Percentiles rank a stretch among this genome's conserved stretches.
Evolutionary conservation across 192 early-diverging fungal genomes (phyloP).

Genomic region (Coemansia sp.): DNA sequence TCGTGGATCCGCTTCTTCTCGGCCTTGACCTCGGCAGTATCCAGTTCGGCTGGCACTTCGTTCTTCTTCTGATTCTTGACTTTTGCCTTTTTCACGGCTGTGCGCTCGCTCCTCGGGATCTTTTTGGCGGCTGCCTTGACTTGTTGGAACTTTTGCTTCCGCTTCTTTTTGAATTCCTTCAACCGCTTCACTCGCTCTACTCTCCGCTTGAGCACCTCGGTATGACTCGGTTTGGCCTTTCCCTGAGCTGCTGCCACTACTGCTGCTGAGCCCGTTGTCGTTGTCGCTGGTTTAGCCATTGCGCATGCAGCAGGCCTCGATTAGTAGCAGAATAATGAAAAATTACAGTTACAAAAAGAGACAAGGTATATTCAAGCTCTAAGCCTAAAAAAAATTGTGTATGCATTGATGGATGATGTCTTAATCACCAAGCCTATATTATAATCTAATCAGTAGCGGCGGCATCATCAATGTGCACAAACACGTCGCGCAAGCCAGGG

Average conservation of each 20-base stretch:
- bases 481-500: constrained; percentile 45
- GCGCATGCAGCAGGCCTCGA: background rate
- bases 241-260: background rate
- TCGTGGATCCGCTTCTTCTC: constrained; percentile 13
- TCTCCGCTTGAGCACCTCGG: constrained; percentile 2
- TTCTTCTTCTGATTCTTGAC: constrained; percentile 14
- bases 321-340: background rate
- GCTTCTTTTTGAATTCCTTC: constrained; percentile 12
- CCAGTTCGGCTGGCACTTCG: constrained; percentile 4
- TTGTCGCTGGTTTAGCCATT: background rate
- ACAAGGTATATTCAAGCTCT: background rate
- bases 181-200: background rate
- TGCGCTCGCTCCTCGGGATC: constrained; percentile 4
- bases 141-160: background rate
- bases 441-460: background rate
- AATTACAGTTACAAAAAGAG: background rate
- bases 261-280: background rate
- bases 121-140: constrained; percentile 6
- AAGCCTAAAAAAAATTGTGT: constrained; percentile 4
- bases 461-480: constrained; percentile 27
- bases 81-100: constrained; percentile 17
- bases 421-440: constrained; percentile 1
- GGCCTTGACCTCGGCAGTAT: constrained; percentile 8
- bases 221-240: constrained; percentile 3
- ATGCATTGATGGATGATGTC: background rate